phyloP scores from a whole-genome alignment of 2,329 filamentous ascomycete genomes.

The Hyphodiscus sp. region DNA sequence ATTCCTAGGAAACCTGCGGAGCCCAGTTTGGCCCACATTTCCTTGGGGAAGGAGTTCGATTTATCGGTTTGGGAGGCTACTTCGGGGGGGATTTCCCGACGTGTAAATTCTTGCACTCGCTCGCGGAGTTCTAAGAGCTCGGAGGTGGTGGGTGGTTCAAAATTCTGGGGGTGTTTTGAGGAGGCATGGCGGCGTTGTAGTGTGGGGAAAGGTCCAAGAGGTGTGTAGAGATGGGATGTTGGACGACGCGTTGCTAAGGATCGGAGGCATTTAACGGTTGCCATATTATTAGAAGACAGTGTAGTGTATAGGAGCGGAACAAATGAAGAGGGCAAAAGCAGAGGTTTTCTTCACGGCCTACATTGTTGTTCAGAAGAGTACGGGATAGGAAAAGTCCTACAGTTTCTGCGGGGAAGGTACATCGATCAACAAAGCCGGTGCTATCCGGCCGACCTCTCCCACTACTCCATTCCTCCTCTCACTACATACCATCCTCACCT shows the following conservation, averaged over 20 bases:
- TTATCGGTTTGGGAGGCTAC: constrained; percentile 78
- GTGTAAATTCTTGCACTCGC: constrained; percentile 67
- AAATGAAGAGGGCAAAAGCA: not conserved
- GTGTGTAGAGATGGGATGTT: constrained; percentile 20
- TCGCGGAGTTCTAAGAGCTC: constrained; percentile 48
- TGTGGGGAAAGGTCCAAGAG: constrained; percentile 22
- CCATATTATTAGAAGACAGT: constrained; percentile 16
- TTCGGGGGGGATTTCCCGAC: constrained; percentile 79
- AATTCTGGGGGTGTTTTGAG: constrained; percentile 60
- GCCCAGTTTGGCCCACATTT: constrained; percentile 92
- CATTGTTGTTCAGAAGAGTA: constrained; percentile 6
- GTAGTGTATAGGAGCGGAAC: not conserved
- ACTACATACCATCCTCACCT: not conserved
- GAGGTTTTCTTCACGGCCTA: not conserved
- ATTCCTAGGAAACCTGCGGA: constrained; percentile 88
- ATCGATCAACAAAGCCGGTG: not conserved
- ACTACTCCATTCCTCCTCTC: not conserved
- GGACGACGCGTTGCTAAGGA: constrained; percentile 18
- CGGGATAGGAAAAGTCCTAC: too few species aligned
- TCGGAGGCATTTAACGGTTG: constrained; percentile 21
- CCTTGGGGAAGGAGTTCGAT: constrained; percentile 78
- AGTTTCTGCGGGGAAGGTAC: not conserved
- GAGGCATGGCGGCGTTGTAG: constrained; percentile 46
- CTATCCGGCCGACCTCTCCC: constrained; percentile 1
- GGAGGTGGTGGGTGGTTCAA: constrained; percentile 45